A percentile compares a stretch with the other conserved stretches of the same genome.
Conservation (phyloP, 345 rosid species). For the Arabis hirsuta region DNA sequence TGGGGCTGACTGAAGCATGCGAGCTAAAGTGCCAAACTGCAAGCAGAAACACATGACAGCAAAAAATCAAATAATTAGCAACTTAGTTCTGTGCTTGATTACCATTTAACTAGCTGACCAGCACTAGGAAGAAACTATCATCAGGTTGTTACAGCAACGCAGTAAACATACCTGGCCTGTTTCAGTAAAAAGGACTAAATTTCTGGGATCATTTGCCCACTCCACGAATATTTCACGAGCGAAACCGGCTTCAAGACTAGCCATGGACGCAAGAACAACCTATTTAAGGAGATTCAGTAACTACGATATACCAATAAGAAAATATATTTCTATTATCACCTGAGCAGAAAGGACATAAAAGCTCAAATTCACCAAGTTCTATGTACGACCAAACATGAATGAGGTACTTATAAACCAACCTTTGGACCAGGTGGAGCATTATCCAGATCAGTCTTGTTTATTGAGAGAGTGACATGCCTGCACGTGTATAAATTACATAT, state of each 20-base stretch:
- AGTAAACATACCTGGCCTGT: constrained; percentile 78
- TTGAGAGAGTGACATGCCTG: constrained; percentile 83
- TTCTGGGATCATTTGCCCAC: constrained; percentile 88
- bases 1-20: constrained; percentile 98
- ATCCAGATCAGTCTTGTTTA: constrained; percentile 90
- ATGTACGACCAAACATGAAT: constrained; percentile 13
- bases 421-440: constrained; percentile 89
- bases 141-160: background rate
- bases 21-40: constrained; percentile 95
- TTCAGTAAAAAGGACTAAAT: constrained; percentile 91
- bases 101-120: constrained; percentile 3
- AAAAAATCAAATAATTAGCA: constrained; percentile 2
- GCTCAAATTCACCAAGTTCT: constrained; percentile 7
- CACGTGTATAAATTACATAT: constrained; percentile 35
- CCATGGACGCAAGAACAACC: constrained; percentile 98
- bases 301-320: constrained; percentile 8
- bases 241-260: constrained; percentile 95
- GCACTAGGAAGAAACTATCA: constrained; percentile 12
- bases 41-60: constrained; percentile 34
- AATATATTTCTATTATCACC: constrained; percentile 9
- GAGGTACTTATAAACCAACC: constrained; percentile 52
- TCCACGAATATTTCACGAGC: constrained; percentile 96
- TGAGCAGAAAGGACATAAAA: constrained; percentile 7
- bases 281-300: constrained; percentile 44
- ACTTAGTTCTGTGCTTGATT: constrained; percentile 2